Percentiles rank a stretch among this genome's conserved stretches.
These are phyloP conservation scores for Fragilariopsis cylindrus DNA, from an alignment of 108 stramenopile genomes.

Conservation along the genomic window DNA sequence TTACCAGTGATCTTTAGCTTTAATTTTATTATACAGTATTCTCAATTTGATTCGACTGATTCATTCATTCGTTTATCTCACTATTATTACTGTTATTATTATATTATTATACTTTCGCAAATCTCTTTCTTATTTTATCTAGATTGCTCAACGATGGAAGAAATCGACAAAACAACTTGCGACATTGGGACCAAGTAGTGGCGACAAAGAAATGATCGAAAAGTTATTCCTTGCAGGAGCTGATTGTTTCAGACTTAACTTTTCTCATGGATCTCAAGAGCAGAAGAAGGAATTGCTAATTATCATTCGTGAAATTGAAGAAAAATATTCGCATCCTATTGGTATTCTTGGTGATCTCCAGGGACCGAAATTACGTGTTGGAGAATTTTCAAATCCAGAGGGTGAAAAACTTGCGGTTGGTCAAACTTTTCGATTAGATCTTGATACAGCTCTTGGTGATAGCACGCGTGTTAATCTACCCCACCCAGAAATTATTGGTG, in stretches of 20 bases:
- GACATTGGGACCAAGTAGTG: slow-evolving; percentile 92
- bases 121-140: too few species aligned
- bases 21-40: too few species aligned
- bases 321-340: slow-evolving; percentile 94
- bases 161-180: slow-evolving; percentile 92
- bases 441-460: slow-evolving; percentile 82
- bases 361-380: slow-evolving; percentile 94
- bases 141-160: slow-evolving; percentile 69
- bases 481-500: slow-evolving; percentile 93
- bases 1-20: too few species aligned
- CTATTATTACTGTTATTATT: too few species aligned
- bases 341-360: slow-evolving; percentile 93
- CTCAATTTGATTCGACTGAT: too few species aligned
- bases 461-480: slow-evolving; percentile 85
- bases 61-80: too few species aligned
- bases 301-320: slow-evolving; percentile 82
- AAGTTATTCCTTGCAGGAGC: slow-evolving; percentile 92
- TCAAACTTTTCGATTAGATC: slow-evolving; percentile 88
- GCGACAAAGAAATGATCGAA: slow-evolving; percentile 89
- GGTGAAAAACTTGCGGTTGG: slow-evolving; percentile 77
- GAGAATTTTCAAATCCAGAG: slow-evolving; percentile 76
- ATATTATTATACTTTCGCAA: too few species aligned
- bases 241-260: slow-evolving; percentile 96
- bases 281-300: slow-evolving; percentile 91
- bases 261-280: slow-evolving; percentile 92